Evolutionary conservation across 805 yeast species (phyloP).

Genomic region (Starmerella stellata): DNA sequence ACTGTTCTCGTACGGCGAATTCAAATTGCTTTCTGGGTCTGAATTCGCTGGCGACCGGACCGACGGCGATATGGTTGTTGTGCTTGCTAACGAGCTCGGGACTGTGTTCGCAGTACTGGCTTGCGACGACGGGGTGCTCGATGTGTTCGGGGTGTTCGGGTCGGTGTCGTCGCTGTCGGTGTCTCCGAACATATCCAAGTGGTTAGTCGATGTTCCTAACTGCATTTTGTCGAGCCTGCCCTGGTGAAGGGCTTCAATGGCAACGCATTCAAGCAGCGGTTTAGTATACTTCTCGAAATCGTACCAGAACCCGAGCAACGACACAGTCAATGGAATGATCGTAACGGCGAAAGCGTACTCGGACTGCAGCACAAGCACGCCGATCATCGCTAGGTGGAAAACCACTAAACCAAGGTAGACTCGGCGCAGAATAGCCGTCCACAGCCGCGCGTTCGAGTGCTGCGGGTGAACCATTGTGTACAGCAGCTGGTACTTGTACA

Average conservation of each 20-base stretch:
- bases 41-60: not conserved
- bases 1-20: not conserved
- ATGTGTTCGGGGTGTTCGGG: not conserved
- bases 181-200: slow-evolving; percentile 2
- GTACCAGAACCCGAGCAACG: slow-evolving; percentile 50
- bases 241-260: slow-evolving; percentile 47
- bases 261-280: slow-evolving; percentile 72
- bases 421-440: slow-evolving; percentile 80
- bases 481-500: slow-evolving; percentile 75
- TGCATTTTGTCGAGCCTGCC: slow-evolving; percentile 3
- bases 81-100: not conserved
- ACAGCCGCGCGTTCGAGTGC: slow-evolving; percentile 89
- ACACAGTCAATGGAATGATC: slow-evolving; percentile 57
- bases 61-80: slow-evolving; percentile 3
- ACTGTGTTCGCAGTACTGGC: not conserved
- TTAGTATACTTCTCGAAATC: slow-evolving; percentile 64
- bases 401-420: slow-evolving; percentile 61
- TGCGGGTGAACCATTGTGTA: slow-evolving; percentile 89
- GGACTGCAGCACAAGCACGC: slow-evolving; percentile 63
- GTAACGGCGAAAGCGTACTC: slow-evolving; percentile 59
- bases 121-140: not conserved
- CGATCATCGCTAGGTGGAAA: slow-evolving; percentile 86
- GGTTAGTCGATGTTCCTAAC: slow-evolving; percentile 6
- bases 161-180: slow-evolving; percentile 1
- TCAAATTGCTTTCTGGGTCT: not conserved